Base-by-base conservation (phyloP, 371 early-diverging fungal genomes). In the Parasitella parasitica region DNA sequence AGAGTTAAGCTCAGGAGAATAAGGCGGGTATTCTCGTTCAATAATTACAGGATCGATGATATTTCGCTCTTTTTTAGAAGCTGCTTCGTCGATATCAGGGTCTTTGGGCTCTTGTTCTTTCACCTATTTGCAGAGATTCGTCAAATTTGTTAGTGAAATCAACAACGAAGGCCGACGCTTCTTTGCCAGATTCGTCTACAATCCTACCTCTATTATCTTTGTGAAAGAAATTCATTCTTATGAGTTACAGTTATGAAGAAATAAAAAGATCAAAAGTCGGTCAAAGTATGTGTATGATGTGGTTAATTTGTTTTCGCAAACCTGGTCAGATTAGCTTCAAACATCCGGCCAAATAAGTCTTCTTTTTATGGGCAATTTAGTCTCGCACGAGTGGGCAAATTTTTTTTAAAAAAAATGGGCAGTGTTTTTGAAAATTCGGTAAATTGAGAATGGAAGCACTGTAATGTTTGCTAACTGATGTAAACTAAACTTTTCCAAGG, bases 401-500 rank as follows among this genome's bases (percentile, higher is more conserved):
- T n/a, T n/a, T n/a, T n/a, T n/a, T n/a, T n/a, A n/a, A n/a, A n/a
- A n/a, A n/a, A n/a, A n/a, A n/a, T n/a, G n/a, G n/a, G n/a, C n/a
- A n/a, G n/a, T n/a, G n/a, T n/a, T n/a, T n/a, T n/a, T n/a, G n/a
- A n/a, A n/a, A n/a, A n/a, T n/a, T n/a, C n/a, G n/a, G n/a, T n/a
- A n/a, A n/a, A n/a, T n/a, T n/a, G n/a, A n/a, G n/a, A n/a, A n/a
- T n/a, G n/a, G n/a, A n/a, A n/a, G n/a, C n/a, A n/a, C n/a, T n/a
- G n/a, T n/a, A 4, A 84, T 69, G 15, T 86, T 88, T 8, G 86
- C 86, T 2, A 91, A 70, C 5, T 85, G 66, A 11, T 78, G 63
- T 16, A 82, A 64, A 54, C 87, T 88, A 58, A 82, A 81, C 20
- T 64, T 53, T 16, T 83, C 75, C 41, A 92, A 63, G 48, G 75